These are phyloP conservation scores for Salvia hispanica DNA, from an alignment of 257 asterid species.

Conservation along the genomic window DNA sequence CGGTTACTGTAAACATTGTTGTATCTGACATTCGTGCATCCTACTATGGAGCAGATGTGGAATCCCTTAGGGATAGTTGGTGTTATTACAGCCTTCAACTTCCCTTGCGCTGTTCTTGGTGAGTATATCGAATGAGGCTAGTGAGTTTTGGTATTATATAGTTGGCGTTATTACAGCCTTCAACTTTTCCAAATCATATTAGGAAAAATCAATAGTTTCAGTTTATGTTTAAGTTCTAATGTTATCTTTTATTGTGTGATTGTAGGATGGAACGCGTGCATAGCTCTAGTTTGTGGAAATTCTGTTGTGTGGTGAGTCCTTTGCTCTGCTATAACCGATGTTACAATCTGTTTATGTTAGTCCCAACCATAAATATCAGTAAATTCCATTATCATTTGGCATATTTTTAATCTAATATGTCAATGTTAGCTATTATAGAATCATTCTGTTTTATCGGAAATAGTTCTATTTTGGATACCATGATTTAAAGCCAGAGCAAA, in stretches of 20 bases:
- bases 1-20: slow-evolving; percentile 1
- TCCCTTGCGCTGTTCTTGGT: slow-evolving; percentile 99
- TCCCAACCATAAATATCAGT: background rate
- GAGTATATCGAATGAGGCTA: slow-evolving; percentile 35
- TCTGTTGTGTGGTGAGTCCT: slow-evolving; percentile 86
- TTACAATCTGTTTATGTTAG: slow-evolving; percentile 2
- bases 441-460: too few species aligned
- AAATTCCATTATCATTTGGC: background rate
- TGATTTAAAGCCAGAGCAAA: too few species aligned
- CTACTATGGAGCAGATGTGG: slow-evolving; percentile 72
- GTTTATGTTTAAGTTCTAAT: background rate
- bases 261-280: slow-evolving; percentile 98
- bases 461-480: too few species aligned
- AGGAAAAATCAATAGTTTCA: too few species aligned
- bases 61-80: slow-evolving; percentile 97
- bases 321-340: slow-evolving; percentile 2
- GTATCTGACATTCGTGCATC: slow-evolving; percentile 26
- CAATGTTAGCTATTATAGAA: too few species aligned
- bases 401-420: too few species aligned
- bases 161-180: background rate
- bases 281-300: slow-evolving; percentile 97
- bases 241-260: slow-evolving; percentile 26
- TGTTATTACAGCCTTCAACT: slow-evolving; percentile 95
- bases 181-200: too few species aligned
- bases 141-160: background rate